Percentiles rank a stretch among this genome's conserved stretches.
phyloP scores from a whole-genome alignment of 1,284 basidiomycete genomes.

The Tremellales sp. region DNA sequence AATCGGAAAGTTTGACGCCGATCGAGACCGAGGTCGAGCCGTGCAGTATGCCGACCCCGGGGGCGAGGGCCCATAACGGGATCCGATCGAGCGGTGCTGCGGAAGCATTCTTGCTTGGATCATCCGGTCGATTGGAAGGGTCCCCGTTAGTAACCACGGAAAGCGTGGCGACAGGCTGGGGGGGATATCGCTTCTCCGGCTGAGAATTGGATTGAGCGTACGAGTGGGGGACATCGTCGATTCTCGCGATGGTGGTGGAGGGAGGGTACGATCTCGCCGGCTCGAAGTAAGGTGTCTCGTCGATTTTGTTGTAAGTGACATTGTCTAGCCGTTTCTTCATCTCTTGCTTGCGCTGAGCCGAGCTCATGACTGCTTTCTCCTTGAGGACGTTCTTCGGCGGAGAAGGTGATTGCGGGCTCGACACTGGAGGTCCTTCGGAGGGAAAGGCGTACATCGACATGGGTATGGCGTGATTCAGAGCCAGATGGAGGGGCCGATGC shows the following conservation, averaged over 20 bases:
- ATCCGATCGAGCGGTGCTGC: slow-evolving; percentile 18
- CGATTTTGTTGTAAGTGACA: too few species aligned
- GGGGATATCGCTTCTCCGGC: slow-evolving; percentile 12
- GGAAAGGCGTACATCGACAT: slow-evolving; percentile 43
- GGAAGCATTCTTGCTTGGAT: not conserved
- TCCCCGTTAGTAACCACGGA: slow-evolving; percentile 19
- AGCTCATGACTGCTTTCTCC: too few species aligned
- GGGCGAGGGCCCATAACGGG: slow-evolving; percentile 37
- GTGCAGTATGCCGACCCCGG: slow-evolving; percentile 29
- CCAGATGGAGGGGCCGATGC: slow-evolving; percentile 20
- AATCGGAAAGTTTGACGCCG: slow-evolving; percentile 32
- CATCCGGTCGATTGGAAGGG: not conserved
- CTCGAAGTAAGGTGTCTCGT: too few species aligned
- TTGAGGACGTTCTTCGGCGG: too few species aligned
- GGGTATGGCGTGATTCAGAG: slow-evolving; percentile 37
- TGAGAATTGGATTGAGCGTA: not conserved
- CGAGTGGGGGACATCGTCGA: not conserved
- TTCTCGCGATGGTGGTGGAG: not conserved
- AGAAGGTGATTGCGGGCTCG: not conserved
- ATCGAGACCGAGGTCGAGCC: slow-evolving; percentile 30
- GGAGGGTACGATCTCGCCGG: not conserved
- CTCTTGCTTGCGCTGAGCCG: not conserved
- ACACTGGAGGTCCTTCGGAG: not conserved
- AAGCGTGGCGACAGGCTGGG: slow-evolving; percentile 27
- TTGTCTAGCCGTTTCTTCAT: not conserved